Conservation (phyloP, 176 grass and related monocot species). For the Aegilops speltoides region DNA sequence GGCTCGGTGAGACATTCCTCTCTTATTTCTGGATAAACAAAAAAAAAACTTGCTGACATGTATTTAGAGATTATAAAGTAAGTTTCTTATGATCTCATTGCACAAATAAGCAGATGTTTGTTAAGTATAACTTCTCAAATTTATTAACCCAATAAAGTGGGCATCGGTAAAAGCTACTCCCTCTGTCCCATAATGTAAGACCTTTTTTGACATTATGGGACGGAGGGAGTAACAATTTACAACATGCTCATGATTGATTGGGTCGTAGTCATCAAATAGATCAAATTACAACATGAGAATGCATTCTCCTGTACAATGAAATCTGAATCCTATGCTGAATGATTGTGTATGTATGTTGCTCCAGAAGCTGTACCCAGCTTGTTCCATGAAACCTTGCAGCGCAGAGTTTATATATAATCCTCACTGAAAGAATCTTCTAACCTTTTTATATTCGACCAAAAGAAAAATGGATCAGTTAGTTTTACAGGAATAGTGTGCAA, state of each 20-base stretch:
- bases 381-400: not conserved
- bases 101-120: not conserved
- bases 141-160: not conserved
- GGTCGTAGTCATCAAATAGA: not conserved
- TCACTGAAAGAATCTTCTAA: slow-evolving; percentile 44
- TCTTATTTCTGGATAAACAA: no score
- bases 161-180: not conserved
- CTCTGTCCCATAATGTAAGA: no score
- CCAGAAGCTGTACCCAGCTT: not conserved
- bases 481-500: not conserved
- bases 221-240: not conserved
- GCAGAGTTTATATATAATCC: not conserved
- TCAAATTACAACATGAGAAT: slow-evolving; percentile 6
- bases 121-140: not conserved
- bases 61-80: no score
- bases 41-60: no score
- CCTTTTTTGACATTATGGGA: no score
- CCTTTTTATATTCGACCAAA: slow-evolving; percentile 28
- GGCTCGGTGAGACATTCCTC: no score
- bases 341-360: not conserved
- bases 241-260: not conserved
- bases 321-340: slow-evolving; percentile 4
- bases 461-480: not conserved
- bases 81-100: no score
- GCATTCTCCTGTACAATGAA: slow-evolving; percentile 19